A percentile compares a stretch with the other conserved stretches of the same genome.
Evolutionary conservation across 805 yeast species (phyloP).

Genomic region (Lachancea lanzarotensis): DNA sequence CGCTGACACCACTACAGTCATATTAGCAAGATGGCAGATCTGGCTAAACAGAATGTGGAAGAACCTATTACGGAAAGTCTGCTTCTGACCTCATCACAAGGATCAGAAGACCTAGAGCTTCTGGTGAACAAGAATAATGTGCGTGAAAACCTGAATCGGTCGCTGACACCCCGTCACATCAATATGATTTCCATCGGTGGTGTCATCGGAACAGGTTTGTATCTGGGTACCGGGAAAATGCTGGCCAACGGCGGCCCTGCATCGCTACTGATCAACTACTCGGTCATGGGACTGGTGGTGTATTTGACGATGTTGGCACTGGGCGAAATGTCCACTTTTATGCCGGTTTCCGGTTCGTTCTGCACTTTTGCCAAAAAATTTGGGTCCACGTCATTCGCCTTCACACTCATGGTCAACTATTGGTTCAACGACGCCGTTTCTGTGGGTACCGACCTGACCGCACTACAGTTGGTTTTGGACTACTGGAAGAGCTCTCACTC

Average conservation of each 20-base stretch:
- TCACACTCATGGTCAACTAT: constrained; percentile 61
- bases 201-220: constrained; percentile 66
- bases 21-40: no score
- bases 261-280: constrained; percentile 50
- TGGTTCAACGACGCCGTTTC: constrained; percentile 72
- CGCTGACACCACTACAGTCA: no score
- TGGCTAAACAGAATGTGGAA: no score
- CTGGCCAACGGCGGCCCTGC: constrained; percentile 56
- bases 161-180: constrained; percentile 55
- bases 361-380: constrained; percentile 58
- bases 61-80: neutral
- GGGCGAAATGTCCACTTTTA: constrained; percentile 73
- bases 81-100: neutral
- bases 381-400: constrained; percentile 58
- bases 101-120: neutral
- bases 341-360: constrained; percentile 56
- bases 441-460: constrained; percentile 53
- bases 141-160: constrained; percentile 37
- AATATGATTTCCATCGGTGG: constrained; percentile 72
- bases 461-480: constrained; percentile 47
- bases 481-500: constrained; percentile 45
- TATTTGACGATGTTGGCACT: constrained; percentile 56
- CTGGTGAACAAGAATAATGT: neutral
- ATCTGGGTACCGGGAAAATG: constrained; percentile 53
- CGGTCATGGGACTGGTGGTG: constrained; percentile 56